Conservation (phyloP, 805 yeast genomes). For the Danielia reshetovae region DNA sequence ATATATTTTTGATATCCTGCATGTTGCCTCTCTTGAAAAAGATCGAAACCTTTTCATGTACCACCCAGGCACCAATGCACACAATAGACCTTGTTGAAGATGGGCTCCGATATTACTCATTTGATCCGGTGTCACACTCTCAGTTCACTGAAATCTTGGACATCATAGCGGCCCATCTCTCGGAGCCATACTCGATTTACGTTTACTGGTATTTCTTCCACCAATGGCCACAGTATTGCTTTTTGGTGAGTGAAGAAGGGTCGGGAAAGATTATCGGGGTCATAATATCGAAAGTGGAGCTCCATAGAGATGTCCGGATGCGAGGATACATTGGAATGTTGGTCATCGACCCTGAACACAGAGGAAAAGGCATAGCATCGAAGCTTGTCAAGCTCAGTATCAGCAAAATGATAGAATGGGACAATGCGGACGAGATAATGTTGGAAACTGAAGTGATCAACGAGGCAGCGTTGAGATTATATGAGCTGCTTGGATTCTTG, state of each 20-base stretch:
- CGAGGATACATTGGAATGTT: slow-evolving; percentile 97
- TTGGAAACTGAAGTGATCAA: slow-evolving; percentile 90
- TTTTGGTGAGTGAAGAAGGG: slow-evolving; percentile 47
- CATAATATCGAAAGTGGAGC: slow-evolving; percentile 76
- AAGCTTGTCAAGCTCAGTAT: slow-evolving; percentile 60
- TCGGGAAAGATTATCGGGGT: slow-evolving; percentile 61
- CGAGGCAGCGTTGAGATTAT: slow-evolving; percentile 60
- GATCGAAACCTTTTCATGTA: too few relatives aligned
- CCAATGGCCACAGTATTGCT: slow-evolving; percentile 86
- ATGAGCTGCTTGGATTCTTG: slow-evolving; percentile 74
- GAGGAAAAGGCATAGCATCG: slow-evolving; percentile 84
- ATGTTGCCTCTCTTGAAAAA: too few relatives aligned
- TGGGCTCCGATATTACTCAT: slow-evolving; percentile 15
- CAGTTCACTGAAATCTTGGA: slow-evolving; percentile 50
- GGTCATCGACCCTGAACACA: slow-evolving; percentile 66
- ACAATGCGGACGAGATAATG: slow-evolving; percentile 82
- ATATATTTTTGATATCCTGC: background rate
- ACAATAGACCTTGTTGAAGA: slow-evolving; percentile 6
- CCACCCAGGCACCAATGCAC: background rate
- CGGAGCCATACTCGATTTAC: slow-evolving; percentile 92
- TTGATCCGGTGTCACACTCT: slow-evolving; percentile 9
- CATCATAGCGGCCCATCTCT: slow-evolving; percentile 68
- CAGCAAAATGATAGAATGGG: slow-evolving; percentile 54
- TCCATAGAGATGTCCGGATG: slow-evolving; percentile 65
- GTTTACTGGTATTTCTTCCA: slow-evolving; percentile 88